Evolutionary conservation across 2,329 filamentous ascomycete genomes (phyloP).

Genomic region (Xylariaceae sp.): DNA sequence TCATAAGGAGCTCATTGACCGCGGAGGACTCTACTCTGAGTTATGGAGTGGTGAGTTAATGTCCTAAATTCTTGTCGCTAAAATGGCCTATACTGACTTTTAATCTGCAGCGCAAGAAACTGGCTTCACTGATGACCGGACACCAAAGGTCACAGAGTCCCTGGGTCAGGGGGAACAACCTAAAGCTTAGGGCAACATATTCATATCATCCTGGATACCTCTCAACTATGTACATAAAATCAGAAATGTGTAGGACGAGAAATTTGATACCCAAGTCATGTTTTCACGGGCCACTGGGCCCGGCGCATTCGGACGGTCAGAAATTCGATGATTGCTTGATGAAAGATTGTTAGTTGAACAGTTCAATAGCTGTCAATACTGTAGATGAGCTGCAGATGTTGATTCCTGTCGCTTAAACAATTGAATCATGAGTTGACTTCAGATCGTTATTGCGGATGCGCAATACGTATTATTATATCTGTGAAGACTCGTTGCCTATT

Average conservation of each 20-base stretch:
- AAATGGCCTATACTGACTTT: background rate
- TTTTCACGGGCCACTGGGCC: background rate
- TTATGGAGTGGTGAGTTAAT: constrained; percentile 72
- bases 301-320: background rate
- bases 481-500: too few species aligned
- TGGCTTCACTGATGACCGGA: constrained; percentile 12
- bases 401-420: too few species aligned
- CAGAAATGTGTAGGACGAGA: background rate
- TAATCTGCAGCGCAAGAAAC: constrained; percentile 18
- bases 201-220: background rate
- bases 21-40: constrained; percentile 75
- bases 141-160: constrained; percentile 1
- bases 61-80: too few species aligned
- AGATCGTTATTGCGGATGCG: too few species aligned
- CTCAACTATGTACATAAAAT: background rate
- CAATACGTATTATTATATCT: too few species aligned
- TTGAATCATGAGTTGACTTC: too few species aligned
- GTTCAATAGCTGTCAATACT: background rate
- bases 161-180: background rate
- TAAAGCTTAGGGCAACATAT: background rate
- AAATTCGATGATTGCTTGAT: background rate
- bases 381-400: too few species aligned
- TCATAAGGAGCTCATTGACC: constrained; percentile 76
- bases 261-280: constrained; percentile 6
- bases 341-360: background rate